Evolutionary conservation across 2,329 filamentous ascomycete species (phyloP), one percentile per base, ranked within the genome.

Genomic region (Aspergillus jensenii): DNA sequence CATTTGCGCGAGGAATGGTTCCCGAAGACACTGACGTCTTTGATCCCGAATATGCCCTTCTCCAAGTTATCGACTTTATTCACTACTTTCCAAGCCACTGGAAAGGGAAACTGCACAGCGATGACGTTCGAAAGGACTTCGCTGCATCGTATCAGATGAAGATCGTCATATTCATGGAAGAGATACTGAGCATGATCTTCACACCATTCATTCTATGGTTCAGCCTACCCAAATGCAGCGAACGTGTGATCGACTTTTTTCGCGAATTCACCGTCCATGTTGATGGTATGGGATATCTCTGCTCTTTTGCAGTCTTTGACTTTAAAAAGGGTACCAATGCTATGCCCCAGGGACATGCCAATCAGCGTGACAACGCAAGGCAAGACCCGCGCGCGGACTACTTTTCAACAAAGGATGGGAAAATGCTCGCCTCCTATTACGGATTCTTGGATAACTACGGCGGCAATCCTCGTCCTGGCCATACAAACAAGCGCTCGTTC

Each of bases 381-480:
- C 62, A 81, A n/a, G 89, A 92, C 70, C 83, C 92, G 9, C 87
- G 95, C 11, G 90, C 95, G 59, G 93, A 97, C 66, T 98, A 98
- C 72, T 98, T 95, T 70, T 87, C 91, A 21, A 91, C 92, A 9
- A 97, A 97, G 70, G 93, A 99, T 68, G 91, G 93, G 62, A 99
- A 99, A 78, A 96, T 99, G 91, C 88, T 95, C n/a, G 90, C 92
- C 15, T 98, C 93, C 0, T 95, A 97, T 71, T 93, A 95, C 68
- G 92, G 93, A 2, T 99, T 99, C 73, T 80, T 97, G 59, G 92
- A 97, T 70, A 93, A 96, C 65, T 99, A 99, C 68, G 86, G 88
- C 14, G 85, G 87, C 49, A 90, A 91, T 66, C 86, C 87, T 3
- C 88, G 87, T 2, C 82, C 87, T 19, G 84, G 84, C 6, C 84